phyloP scores from a whole-genome alignment of 768 basidiomycete species.

The Hygrophoropsis aurantiaca region DNA sequence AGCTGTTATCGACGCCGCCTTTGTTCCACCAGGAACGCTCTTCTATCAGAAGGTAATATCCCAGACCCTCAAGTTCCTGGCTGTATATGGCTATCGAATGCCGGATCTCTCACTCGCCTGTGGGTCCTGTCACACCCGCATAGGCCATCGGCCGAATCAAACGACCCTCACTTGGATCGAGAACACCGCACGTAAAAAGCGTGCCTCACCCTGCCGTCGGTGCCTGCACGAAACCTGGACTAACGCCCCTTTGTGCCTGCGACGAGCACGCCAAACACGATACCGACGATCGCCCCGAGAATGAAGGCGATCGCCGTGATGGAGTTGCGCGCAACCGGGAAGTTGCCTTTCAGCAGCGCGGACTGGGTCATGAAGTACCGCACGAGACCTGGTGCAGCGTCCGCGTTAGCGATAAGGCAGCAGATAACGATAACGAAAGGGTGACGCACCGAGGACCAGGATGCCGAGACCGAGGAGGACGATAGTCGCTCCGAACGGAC shows the following conservation, averaged over 20 bases:
- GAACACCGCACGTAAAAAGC: neutral
- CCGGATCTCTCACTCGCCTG: too few species aligned
- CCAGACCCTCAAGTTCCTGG: too few species aligned
- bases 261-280: constrained; percentile 45
- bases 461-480: constrained; percentile 47
- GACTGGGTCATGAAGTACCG: constrained; percentile 57
- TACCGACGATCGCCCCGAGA: constrained; percentile 39
- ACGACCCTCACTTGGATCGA: neutral
- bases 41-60: too few species aligned
- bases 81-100: too few species aligned
- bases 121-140: too few species aligned
- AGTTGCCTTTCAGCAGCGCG: constrained; percentile 48
- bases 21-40: too few species aligned
- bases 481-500: constrained; percentile 52
- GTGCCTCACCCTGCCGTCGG: neutral
- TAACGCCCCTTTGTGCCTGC: constrained; percentile 18
- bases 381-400: constrained; percentile 35
- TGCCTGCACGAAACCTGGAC: neutral
- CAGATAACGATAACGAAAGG: neutral
- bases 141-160: neutral
- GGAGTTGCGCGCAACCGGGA: constrained; percentile 52
- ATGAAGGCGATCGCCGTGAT: constrained; percentile 40
- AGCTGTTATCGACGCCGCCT: too few species aligned
- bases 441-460: constrained; percentile 46
- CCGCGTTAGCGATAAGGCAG: neutral